Evolutionary conservation across 2,329 filamentous ascomycete genomes (phyloP).

Genomic region (Alternaria consortialis): DNA sequence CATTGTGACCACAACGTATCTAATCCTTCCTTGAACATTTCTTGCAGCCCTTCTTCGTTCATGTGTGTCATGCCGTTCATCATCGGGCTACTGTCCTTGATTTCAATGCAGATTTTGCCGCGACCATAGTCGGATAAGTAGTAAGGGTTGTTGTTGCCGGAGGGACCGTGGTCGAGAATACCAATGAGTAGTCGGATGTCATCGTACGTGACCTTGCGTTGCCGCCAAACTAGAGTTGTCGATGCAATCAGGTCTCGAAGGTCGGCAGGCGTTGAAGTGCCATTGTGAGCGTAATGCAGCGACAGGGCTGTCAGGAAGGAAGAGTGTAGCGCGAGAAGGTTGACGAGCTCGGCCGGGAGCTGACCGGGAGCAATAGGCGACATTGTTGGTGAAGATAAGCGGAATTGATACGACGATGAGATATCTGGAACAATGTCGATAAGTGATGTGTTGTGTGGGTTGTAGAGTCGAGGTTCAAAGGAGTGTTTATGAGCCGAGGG

Average conservation of each 20-base stretch:
- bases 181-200: slow-evolving; percentile 59
- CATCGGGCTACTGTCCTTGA: slow-evolving; percentile 42
- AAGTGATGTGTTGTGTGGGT: slow-evolving; percentile 26
- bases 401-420: slow-evolving; percentile 31
- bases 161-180: slow-evolving; percentile 46
- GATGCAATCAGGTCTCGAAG: slow-evolving; percentile 52
- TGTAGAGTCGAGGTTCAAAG: slow-evolving; percentile 14
- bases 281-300: slow-evolving; percentile 61
- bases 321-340: slow-evolving; percentile 56
- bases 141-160: slow-evolving; percentile 46
- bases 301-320: slow-evolving; percentile 61
- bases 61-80: slow-evolving; percentile 42
- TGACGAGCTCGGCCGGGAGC: slow-evolving; percentile 55
- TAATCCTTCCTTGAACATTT: slow-evolving; percentile 60
- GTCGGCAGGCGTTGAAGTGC: slow-evolving; percentile 55
- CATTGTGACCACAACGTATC: slow-evolving; percentile 57
- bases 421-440: slow-evolving; percentile 31
- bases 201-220: slow-evolving; percentile 55
- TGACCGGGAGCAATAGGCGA: slow-evolving; percentile 39
- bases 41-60: slow-evolving; percentile 60
- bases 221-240: slow-evolving; percentile 56
- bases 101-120: slow-evolving; percentile 55
- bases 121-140: slow-evolving; percentile 55
- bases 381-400: slow-evolving; percentile 37
- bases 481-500: slow-evolving; percentile 42